phyloP scores from a whole-genome alignment of 495 filamentous ascomycete species.

The Pseudoneurospora amorphoporcata region DNA sequence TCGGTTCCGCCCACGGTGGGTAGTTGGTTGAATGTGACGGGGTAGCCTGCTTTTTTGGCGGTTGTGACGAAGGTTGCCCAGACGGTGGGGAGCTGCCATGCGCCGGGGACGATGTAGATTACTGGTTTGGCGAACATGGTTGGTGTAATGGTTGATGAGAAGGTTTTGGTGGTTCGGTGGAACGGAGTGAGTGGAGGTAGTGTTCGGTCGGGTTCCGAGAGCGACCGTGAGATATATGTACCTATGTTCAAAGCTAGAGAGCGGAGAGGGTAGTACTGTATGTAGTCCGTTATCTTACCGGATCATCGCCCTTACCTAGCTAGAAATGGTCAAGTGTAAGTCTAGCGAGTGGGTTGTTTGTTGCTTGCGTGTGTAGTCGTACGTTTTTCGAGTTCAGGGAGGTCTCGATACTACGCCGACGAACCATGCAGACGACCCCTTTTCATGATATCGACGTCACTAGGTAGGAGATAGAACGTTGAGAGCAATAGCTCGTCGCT shows the following conservation, averaged over 20 bases:
- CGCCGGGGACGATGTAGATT: neutral
- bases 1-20: neutral
- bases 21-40: neutral
- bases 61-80: neutral
- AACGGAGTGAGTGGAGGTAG: too few species aligned
- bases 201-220: neutral
- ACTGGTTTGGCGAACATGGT: too few species aligned
- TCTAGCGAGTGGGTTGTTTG: neutral
- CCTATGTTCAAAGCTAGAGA: neutral
- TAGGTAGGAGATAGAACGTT: neutral
- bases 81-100: neutral
- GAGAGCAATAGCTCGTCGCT: neutral
- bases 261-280: neutral
- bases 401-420: neutral
- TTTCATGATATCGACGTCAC: neutral
- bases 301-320: neutral
- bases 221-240: neutral
- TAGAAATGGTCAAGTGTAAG: neutral
- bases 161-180: too few species aligned
- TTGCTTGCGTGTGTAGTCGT: neutral
- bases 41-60: neutral
- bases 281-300: neutral
- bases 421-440: neutral
- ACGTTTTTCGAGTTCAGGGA: neutral
- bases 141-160: too few species aligned